phyloP scores from a whole-genome alignment of 1,139 yeast genomes.

The Scheffersomyces illinoinensis region DNA sequence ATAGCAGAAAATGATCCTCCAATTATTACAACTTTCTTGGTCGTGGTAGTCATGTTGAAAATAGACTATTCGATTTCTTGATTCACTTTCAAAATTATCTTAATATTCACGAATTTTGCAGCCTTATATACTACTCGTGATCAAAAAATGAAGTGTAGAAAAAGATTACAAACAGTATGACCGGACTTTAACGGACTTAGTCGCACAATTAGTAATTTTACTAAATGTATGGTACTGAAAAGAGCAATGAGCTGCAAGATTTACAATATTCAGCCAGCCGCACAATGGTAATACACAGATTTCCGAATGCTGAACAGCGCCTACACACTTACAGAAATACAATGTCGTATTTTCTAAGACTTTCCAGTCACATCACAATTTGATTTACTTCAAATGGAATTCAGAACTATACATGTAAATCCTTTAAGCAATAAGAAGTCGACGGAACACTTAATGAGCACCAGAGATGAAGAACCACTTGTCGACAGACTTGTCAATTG shows the following conservation, averaged over 20 bases:
- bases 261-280: not conserved
- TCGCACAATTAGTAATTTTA: not conserved
- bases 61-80: not conserved
- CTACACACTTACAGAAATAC: not conserved
- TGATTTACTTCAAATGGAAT: not conserved
- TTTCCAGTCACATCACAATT: not conserved
- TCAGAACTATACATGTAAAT: not conserved
- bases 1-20: constrained; percentile 39
- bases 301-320: not conserved
- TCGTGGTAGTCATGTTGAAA: not conserved
- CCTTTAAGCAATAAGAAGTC: not conserved
- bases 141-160: no score
- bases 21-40: constrained; percentile 24
- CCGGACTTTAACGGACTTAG: not conserved
- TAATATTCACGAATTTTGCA: not conserved
- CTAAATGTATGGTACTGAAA: not conserved
- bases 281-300: no score
- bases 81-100: not conserved
- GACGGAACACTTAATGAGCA: no score
- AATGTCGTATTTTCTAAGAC: not conserved
- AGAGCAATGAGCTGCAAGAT: not conserved
- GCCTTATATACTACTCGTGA: not conserved
- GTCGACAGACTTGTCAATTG: constrained; percentile 94
- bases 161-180: not conserved
- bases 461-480: constrained; percentile 99